These are phyloP conservation scores for Acer saccharum DNA, from an alignment of 345 rosid genomes.

Conservation along the genomic window DNA sequence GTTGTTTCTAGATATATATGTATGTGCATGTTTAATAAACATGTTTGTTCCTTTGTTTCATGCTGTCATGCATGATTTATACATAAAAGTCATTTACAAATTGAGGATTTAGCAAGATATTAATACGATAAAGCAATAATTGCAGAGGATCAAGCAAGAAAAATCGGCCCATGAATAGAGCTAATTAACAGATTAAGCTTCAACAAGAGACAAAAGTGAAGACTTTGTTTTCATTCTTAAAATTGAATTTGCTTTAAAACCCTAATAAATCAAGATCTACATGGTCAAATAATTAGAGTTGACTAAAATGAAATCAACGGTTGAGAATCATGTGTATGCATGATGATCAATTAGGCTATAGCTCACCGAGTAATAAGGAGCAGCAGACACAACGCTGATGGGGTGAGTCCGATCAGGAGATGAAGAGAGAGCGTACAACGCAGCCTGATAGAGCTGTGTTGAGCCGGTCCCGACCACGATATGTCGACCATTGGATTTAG, in stretches of 20 bases:
- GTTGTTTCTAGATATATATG: slow-evolving; percentile 27
- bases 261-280: slow-evolving; percentile 9
- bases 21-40: slow-evolving; percentile 45
- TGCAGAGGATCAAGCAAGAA: neutral
- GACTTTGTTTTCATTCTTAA: neutral
- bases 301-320: neutral
- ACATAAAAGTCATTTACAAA: neutral
- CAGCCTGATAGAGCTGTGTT: slow-evolving; percentile 75
- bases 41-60: slow-evolving; percentile 59
- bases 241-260: slow-evolving; percentile 8
- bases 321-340: too few relatives aligned
- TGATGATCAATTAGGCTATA: slow-evolving; percentile 21
- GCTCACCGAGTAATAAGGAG: slow-evolving; percentile 88
- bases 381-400: slow-evolving; percentile 76
- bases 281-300: neutral
- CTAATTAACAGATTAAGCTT: neutral
- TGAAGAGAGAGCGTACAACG: slow-evolving; percentile 66
- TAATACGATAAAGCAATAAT: neutral
- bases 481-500: slow-evolving; percentile 45
- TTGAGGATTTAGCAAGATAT: neutral
- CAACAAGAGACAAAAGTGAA: neutral
- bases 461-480: slow-evolving; percentile 90
- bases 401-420: slow-evolving; percentile 46
- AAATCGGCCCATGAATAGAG: neutral
- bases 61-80: slow-evolving; percentile 9